Base-by-base conservation (phyloP, 306 rosid species). In the Quercus berberidifolia region DNA sequence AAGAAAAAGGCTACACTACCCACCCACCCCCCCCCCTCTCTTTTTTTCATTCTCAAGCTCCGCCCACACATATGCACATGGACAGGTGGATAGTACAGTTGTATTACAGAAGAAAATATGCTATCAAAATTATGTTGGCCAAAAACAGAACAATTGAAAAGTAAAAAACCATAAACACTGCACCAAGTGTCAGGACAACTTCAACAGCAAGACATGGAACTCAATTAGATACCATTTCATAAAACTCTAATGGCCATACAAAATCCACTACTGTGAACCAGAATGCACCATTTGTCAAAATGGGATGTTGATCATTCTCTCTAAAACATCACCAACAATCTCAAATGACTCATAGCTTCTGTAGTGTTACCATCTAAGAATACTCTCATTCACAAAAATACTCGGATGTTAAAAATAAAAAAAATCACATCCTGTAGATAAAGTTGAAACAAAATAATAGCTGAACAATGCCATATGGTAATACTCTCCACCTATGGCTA, bases 21-120 rank as follows among this genome's bases (percentile, higher is more conserved):
- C 11, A 38, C 43, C 15, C 1, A 0, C 54, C 54, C 52, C 5
- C 17, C 4, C 54, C 4, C 4, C 4, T 0, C 0, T 0, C 3
- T 3, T 49, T 49, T 10, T 12, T 49, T 12, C 17, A 10, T 49
- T 49, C 54, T 49, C 54, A 49, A 49, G 17, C 17, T 49, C 54
- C 17, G 10, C 15, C 54, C 5, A 49, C 54, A 33, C 35, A 14
- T 62, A 26, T 25, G 41, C 6, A 31, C 0, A 11, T 23, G 65
- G 13, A 59, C 0, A 20, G 10, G 43, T 6, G 49, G 23, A 64
- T 6, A 23, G 72, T 18, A 18, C 6, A 25, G 17, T 13, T 68
- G 71, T 60, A 0, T 23, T 60, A 60, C 26, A 3, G 25, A 62
- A 62, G 13, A 28, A 5, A 62, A 26, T 25, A 13, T 28, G 15